Conservation (phyloP, 2,329 filamentous ascomycete genomes). For the Triangularia setosa region DNA sequence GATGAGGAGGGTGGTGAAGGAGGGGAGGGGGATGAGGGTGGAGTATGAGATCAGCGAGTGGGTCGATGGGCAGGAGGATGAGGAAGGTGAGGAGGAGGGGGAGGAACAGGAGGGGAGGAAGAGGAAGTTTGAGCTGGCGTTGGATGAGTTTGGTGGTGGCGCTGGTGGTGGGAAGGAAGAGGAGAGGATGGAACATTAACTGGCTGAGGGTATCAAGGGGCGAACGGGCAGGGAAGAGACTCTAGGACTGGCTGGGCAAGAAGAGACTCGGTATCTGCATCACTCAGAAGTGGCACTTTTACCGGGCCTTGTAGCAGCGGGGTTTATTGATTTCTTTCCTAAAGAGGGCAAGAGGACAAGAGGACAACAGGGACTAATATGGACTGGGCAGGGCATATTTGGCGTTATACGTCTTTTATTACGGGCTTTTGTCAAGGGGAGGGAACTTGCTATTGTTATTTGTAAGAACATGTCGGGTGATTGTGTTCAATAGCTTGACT, state of each 20-base stretch:
- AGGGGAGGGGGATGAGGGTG: constrained; percentile 59
- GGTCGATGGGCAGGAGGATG: constrained; percentile 42
- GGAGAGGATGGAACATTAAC: constrained; percentile 15
- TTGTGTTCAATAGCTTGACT: background rate
- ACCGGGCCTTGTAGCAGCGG: background rate
- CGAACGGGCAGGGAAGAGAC: background rate
- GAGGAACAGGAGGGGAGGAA: constrained; percentile 42
- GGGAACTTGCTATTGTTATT: no score
- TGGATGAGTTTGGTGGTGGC: no score
- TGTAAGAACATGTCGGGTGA: background rate
- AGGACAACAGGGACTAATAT: background rate
- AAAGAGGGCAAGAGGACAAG: background rate
- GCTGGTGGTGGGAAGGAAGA: constrained; percentile 32
- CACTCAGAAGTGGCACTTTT: background rate
- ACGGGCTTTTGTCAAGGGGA: no score
- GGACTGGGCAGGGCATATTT: background rate
- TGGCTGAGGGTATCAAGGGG: background rate
- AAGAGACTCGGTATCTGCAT: background rate
- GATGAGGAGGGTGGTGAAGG: constrained; percentile 52
- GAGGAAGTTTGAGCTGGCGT: constrained; percentile 48
- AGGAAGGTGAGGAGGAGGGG: constrained; percentile 26
- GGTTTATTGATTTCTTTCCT: background rate
- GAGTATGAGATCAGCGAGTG: constrained; percentile 86
- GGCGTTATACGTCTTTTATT: background rate
- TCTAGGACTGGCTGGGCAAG: background rate